Evolutionary conservation across 768 basidiomycete genomes (phyloP), one percentile per base, ranked within the genome.

Genomic region (Tylopilus cervinicoccineus): DNA sequence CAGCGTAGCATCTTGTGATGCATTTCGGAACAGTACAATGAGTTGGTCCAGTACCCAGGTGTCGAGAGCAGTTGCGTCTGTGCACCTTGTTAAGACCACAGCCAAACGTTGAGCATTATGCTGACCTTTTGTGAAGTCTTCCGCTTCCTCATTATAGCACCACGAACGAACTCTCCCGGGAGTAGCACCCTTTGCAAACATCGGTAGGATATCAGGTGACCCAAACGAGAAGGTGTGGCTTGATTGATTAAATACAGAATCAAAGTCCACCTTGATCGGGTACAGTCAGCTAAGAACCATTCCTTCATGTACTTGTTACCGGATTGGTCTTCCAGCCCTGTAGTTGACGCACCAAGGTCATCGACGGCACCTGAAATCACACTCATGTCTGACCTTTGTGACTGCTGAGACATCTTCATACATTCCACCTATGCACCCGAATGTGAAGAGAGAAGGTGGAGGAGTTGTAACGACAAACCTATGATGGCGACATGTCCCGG

Each of bases 401-500:
- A 91, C 89, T 14, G 90, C 89, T 0, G 86, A 88, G 4, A 89
- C 89, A 54, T 93, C 88, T 65, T 93, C 90, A 60, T 92, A 91
- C 88, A 93, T 92, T 3, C 90, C 90, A 27, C 81, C 81, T 84
- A 45, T n/a, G n/a, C 26, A 39, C n/a, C 12, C 20, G 9, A 16
- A 54, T 22, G 28, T 56, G 39, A 51, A 41, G n/a, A 46, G 4
- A 20, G 51, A 45, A 38, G 12, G 19, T 5, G n/a, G 37, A 13
- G 27, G 2, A 38, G 16, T 17, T 34, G 7, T 31, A 33, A 43
- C 3, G 40, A 56, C 68, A 12, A 53, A 81, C 86, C 91, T 52
- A 93, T 91, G 45, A 93, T 78, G 19, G 91, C 90, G 22, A 93
- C 89, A 63, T 93, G 91, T 9, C 91, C 91, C 2, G 91, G 90